Evolutionary conservation across 2,329 filamentous ascomycete species (phyloP).

Genomic region (Penicillium sp.): DNA sequence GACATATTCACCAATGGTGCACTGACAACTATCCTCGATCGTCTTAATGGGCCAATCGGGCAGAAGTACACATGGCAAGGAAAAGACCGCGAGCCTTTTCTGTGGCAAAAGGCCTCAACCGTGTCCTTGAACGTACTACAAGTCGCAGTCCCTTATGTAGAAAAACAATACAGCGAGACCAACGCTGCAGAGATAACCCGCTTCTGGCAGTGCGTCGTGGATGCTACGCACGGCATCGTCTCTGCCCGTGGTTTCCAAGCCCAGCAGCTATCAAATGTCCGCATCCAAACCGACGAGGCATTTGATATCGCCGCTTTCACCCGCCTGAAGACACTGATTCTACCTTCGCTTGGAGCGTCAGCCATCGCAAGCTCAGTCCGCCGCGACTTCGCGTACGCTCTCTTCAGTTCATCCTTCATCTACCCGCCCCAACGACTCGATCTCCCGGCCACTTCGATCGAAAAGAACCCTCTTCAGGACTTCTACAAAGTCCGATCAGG

Average conservation of each 20-base stretch:
- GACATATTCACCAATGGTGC: conserved; percentile 71
- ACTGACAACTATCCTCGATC: conserved; percentile 63
- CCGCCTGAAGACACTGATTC: conserved; percentile 66
- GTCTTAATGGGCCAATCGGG: conserved; percentile 68
- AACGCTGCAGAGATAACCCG: conserved; percentile 46
- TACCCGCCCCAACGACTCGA: conserved; percentile 67
- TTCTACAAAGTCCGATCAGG: conserved; percentile 69
- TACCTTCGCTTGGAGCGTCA: conserved; percentile 68
- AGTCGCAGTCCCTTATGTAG: conserved; percentile 63
- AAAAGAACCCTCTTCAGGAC: conserved; percentile 56
- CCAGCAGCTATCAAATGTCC: conserved; percentile 38
- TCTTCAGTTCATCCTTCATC: conserved; percentile 82
- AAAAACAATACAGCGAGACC: conserved; percentile 38
- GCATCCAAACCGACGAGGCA: conserved; percentile 67
- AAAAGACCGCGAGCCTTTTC: conserved; percentile 66
- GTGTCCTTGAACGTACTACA: conserved; percentile 68
- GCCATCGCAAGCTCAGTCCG: conserved; percentile 67
- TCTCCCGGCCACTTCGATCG: conserved; percentile 48
- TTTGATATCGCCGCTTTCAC: conserved; percentile 79
- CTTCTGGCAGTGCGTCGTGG: conserved; percentile 71
- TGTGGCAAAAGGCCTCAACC: conserved; percentile 80
- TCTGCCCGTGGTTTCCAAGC: conserved; percentile 60
- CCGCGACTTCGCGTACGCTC: conserved; percentile 67
- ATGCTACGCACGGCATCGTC: conserved; percentile 68
- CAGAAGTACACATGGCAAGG: conserved; percentile 79